A percentile compares a stretch with the other conserved stretches of the same genome.
These are phyloP conservation scores for Pichia heedii DNA, from an alignment of 805 yeast species.

Conservation along the genomic window DNA sequence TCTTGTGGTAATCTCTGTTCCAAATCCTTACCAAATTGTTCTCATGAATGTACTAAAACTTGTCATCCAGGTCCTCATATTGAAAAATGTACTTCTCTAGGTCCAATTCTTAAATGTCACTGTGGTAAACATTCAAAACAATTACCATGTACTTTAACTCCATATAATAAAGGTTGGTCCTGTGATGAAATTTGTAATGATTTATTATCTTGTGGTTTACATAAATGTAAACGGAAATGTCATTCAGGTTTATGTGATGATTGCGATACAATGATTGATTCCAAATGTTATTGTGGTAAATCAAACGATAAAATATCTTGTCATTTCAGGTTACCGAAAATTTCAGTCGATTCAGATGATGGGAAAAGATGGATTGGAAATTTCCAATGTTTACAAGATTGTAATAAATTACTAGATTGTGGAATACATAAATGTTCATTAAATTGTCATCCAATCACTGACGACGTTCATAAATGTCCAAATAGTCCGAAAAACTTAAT, in stretches of 20 bases:
- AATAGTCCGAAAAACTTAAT: slow-evolving; percentile 49
- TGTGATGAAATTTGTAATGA: slow-evolving; percentile 59
- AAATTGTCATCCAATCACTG: slow-evolving; percentile 44
- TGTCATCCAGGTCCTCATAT: slow-evolving; percentile 93
- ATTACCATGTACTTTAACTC: slow-evolving; percentile 65
- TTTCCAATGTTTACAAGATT: slow-evolving; percentile 36
- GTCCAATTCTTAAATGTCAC: slow-evolving; percentile 58
- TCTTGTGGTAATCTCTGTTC: slow-evolving; percentile 85
- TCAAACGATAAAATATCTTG: slow-evolving; percentile 37
- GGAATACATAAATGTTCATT: slow-evolving; percentile 44
- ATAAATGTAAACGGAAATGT: slow-evolving; percentile 53
- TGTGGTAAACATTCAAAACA: slow-evolving; percentile 67
- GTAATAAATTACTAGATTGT: slow-evolving; percentile 52
- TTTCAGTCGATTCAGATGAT: slow-evolving; percentile 12
- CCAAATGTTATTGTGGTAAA: slow-evolving; percentile 71
- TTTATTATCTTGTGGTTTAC: slow-evolving; percentile 61
- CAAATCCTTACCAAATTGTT: slow-evolving; percentile 44
- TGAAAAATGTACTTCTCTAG: slow-evolving; percentile 63
- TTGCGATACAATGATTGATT: slow-evolving; percentile 43
- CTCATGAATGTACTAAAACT: slow-evolving; percentile 62
- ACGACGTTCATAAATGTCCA: slow-evolving; percentile 40
- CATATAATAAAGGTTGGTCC: slow-evolving; percentile 56
- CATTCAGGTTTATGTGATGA: slow-evolving; percentile 80
- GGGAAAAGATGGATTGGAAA: slow-evolving; percentile 39
- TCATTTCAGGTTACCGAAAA: slow-evolving; percentile 32